Evolutionary conservation across 441 rosid species (phyloP).

Genomic region (Pelargonium fulgidum): DNA sequence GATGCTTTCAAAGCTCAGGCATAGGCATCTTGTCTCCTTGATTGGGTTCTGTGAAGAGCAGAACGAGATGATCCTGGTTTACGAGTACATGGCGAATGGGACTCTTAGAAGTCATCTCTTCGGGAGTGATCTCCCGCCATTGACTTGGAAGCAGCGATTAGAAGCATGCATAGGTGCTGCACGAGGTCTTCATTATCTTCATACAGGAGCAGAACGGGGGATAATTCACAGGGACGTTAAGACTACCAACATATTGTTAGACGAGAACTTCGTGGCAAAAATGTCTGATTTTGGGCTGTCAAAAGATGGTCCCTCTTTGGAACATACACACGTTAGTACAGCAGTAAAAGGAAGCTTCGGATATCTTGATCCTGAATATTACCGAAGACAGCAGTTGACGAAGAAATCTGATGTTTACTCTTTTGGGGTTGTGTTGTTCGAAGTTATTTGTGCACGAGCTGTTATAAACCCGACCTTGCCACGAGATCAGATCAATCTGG

Average conservation of each 20-base stretch:
- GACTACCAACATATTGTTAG: slow-evolving; percentile 89
- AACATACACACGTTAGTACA: slow-evolving; percentile 95
- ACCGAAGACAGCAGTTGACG: slow-evolving; percentile 88
- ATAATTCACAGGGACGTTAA: slow-evolving; percentile 96
- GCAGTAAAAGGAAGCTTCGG: slow-evolving; percentile 99
- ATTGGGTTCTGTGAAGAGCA: slow-evolving; percentile 93
- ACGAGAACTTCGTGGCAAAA: slow-evolving; percentile 86
- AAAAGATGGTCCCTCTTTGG: slow-evolving; percentile 83
- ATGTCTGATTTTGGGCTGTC: slow-evolving; percentile 99
- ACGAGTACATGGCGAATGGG: slow-evolving; percentile 96
- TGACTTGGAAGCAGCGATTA: slow-evolving; percentile 88
- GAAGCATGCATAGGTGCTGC: slow-evolving; percentile 98
- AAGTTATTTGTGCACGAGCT: slow-evolving; percentile 88
- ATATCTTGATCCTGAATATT: slow-evolving; percentile 93
- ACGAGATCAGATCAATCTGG: slow-evolving; percentile 89
- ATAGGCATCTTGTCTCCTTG: slow-evolving; percentile 93
- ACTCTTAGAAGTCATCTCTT: slow-evolving; percentile 91
- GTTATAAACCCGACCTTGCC: slow-evolving; percentile 94
- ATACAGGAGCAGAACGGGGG: slow-evolving; percentile 90
- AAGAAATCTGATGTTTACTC: slow-evolving; percentile 96
- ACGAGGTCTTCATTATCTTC: slow-evolving; percentile 88
- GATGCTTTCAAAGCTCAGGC: slow-evolving; percentile 93
- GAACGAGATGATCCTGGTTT: slow-evolving; percentile 88
- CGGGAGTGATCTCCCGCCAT: slow-evolving; percentile 71
- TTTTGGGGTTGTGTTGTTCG: slow-evolving; percentile 93